Base-by-base conservation (phyloP, 768 basidiomycete species). In the Pisolithus orientalis region DNA sequence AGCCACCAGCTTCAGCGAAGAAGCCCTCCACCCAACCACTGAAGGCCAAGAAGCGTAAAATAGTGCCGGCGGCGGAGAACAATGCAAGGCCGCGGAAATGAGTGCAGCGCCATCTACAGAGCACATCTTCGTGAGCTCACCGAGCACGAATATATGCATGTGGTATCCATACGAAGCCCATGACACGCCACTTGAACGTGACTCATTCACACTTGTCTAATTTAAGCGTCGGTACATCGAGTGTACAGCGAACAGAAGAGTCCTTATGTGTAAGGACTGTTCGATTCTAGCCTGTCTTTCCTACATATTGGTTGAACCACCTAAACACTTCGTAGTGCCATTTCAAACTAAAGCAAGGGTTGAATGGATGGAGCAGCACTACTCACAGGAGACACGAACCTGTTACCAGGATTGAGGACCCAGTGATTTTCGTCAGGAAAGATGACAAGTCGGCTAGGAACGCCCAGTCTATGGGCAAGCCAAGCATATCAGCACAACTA, bases 311-410 rank as follows among this genome's bases (percentile, higher is more conserved):
- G 52, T 86, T 81, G 55, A 96, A 85, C 92, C 92, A 98, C 54
- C 80, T 77, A 71, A 99, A 86, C 11, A 98, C 87, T 66, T 99
- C 95, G 57, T 87, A 75, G 70, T 97, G 91, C 95, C 95, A 98
- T 66, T 93, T 92, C 65, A 95, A 71, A 63, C 90, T 88, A 60
- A 32, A 13, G 39, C 28, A 52, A 45, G 13, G 13, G 34, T 34
- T 34, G 34, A 34, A 13, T 34, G 4, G 13, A 14, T 13, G 34
- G 34, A 34, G 34, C 1, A 34, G 11, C 5, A 34, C 13, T 14
- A 34, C 34, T 34, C 34, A 34, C 47, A 17, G 4, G 52, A 32
- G 1, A 38, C 31, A 57, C 74, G 29, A 27, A 82, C 83, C 83
- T 87, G 59, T 90, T 90, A 49, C 83, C 84, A 53, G 85, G 86